These are phyloP conservation scores for Lasiodiplodia citricola DNA, from an alignment of 2,329 filamentous ascomycete species.

Conservation along the genomic window DNA sequence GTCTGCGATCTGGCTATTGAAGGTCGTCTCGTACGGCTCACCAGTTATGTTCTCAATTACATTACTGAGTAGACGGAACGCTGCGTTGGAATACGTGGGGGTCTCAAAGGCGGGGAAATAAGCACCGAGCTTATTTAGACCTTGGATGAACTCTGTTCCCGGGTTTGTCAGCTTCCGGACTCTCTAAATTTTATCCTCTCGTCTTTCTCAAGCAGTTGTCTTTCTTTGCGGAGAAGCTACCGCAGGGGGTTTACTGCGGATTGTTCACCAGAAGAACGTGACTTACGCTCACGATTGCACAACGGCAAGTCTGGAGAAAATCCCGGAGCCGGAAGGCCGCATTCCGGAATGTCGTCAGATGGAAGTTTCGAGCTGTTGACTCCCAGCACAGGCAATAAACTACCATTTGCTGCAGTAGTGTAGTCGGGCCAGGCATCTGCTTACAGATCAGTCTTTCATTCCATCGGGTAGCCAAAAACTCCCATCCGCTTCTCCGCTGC, in stretches of 20 bases:
- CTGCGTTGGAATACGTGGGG: constrained; percentile 44
- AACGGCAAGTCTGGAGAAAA: not conserved
- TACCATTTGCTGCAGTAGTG: constrained; percentile 2
- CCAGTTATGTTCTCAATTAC: constrained; percentile 48
- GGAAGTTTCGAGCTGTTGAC: constrained; percentile 30
- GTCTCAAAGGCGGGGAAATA: constrained; percentile 40
- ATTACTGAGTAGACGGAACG: constrained; percentile 45
- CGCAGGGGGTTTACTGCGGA: not conserved
- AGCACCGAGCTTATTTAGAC: constrained; percentile 40
- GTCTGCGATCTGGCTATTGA: constrained; percentile 45
- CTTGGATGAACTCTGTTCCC: constrained; percentile 42
- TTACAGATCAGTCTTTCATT: not conserved
- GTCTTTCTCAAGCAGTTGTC: not conserved
- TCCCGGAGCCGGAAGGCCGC: not conserved
- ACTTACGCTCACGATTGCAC: not conserved
- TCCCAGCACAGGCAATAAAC: not conserved
- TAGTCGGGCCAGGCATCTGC: not conserved
- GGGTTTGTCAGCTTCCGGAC: not conserved
- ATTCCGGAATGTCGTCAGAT: constrained; percentile 2
- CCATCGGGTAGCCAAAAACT: not conserved
- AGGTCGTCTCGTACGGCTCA: constrained; percentile 41
- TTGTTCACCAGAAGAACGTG: no score
- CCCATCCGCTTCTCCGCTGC: not conserved
- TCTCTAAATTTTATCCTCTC: not conserved
- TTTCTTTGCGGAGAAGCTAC: no score